Conservation (phyloP, 345 rosid species). For the Citrus mangshanensis region DNA sequence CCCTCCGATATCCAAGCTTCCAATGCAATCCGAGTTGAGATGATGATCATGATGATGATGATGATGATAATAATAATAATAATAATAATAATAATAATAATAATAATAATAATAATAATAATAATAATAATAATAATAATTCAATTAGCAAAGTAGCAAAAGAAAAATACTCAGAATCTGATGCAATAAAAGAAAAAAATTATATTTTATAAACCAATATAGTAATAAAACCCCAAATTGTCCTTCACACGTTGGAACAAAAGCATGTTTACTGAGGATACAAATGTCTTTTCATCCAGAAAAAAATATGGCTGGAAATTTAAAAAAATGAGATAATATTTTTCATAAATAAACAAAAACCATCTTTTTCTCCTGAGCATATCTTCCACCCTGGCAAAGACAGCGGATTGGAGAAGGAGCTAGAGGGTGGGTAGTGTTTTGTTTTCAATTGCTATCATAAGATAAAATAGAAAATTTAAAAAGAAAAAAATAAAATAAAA, state of each 20-base stretch:
- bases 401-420: constrained; percentile 35
- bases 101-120: background rate
- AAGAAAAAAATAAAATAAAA: constrained; percentile 26
- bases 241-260: background rate
- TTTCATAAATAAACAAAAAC: background rate
- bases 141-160: background rate
- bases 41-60: background rate
- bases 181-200: background rate
- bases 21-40: constrained; percentile 14
- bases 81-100: background rate
- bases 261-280: background rate
- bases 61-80: too few species aligned
- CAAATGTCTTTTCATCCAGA: background rate
- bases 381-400: constrained; percentile 36
- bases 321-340: background rate
- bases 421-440: constrained; percentile 32
- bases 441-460: constrained; percentile 17
- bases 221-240: background rate
- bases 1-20: constrained; percentile 15
- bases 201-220: background rate
- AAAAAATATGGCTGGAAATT: background rate
- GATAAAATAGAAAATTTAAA: constrained; percentile 12
- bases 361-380: background rate
- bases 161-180: background rate
- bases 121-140: background rate